These are phyloP conservation scores for Xylaria arbuscula DNA, from an alignment of 2,329 filamentous ascomycete species.

Conservation along the genomic window DNA sequence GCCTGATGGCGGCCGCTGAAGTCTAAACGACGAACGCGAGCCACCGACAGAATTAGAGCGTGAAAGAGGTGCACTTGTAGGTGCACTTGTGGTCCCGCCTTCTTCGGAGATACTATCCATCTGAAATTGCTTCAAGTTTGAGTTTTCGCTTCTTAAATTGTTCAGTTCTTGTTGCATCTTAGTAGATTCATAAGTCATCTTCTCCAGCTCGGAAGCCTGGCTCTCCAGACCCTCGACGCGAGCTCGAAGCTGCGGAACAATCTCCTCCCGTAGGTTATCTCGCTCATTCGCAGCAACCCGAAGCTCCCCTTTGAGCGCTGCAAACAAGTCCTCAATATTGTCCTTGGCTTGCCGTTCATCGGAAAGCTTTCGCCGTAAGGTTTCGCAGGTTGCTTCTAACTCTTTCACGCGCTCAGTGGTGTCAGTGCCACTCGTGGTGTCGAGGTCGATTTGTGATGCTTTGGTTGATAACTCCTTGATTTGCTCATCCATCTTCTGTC, in stretches of 20 bases:
- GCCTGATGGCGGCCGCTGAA: conserved; percentile 54
- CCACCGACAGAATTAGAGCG: conserved; percentile 56
- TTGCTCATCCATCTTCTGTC: conserved; percentile 83
- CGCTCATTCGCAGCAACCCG: conserved; percentile 86
- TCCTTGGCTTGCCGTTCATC: conserved; percentile 90
- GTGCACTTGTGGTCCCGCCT: conserved; percentile 44
- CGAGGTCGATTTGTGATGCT: conserved; percentile 71
- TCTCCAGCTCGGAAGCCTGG: conserved; percentile 77
- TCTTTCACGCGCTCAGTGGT: conserved; percentile 75
- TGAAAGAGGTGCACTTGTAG: conserved; percentile 54
- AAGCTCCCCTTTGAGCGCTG: conserved; percentile 84
- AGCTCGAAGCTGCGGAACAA: conserved; percentile 81
- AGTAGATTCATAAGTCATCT: conserved; percentile 80
- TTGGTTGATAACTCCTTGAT: conserved; percentile 85
- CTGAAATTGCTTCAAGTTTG: conserved; percentile 59
- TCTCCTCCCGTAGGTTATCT: conserved; percentile 89
- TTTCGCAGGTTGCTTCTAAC: conserved; percentile 82
- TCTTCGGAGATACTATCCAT: conserved; percentile 53
- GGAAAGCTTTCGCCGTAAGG: conserved; percentile 80
- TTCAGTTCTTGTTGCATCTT: conserved; percentile 90
- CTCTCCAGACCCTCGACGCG: conserved; percentile 82
- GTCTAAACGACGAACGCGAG: conserved; percentile 61
- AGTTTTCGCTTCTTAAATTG: conserved; percentile 74
- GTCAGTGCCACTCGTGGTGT: conserved; percentile 66
- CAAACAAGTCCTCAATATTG: conserved; percentile 92